Evolutionary conservation across 805 yeast species (phyloP), one percentile per base, ranked within the genome.

Genomic region (Pichia exigua): DNA sequence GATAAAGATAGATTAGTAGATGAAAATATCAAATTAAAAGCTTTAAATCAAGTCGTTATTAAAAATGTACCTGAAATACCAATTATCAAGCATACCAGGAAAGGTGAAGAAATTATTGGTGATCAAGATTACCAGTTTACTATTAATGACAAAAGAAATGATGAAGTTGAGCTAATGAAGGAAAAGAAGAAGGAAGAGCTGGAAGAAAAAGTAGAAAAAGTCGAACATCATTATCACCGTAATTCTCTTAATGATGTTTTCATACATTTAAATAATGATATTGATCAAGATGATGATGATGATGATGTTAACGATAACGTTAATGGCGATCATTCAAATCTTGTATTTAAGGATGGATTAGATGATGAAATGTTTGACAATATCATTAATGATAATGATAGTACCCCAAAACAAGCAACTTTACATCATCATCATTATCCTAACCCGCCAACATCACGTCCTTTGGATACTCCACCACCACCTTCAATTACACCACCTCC

Each of bases 91-190:
- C 75, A 89, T 60, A 87, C 96, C 3, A 96, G 89, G 64, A 87
- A 85, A 65, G 96, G 97, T 26, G 96, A 90, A 55, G 91, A 86
- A 61, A 65, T 86, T n/a, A 75, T 87, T 7, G 95, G 85, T 42
- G 54, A 57, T 45, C 78, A 74, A 24, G 78, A 73, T 41, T 65
- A 63, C 46, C 65, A 63, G 39, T 61, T 63, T 53, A 60, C 54
- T 39, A 60, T 57, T 18, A 61, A 60, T 24, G 60, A 61, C 54
- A 54, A 58, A 18, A 53, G 64, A 48, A 51, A 54, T 43, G 53
- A 54, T 39, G 65, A 61, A 48, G 61, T 60, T 39, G 65, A 62
- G 43, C 51, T 54, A 22, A 40, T 62, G 18, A 63, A 57, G 46
- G 57, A 58, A 27, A 38, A 26, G 48, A 49, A 18, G 27, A 35